A percentile compares a stretch with the other conserved stretches of the same genome.
Conservation (phyloP, 1,139 yeast genomes). For the Barnettozyma hawaiiensis region DNA sequence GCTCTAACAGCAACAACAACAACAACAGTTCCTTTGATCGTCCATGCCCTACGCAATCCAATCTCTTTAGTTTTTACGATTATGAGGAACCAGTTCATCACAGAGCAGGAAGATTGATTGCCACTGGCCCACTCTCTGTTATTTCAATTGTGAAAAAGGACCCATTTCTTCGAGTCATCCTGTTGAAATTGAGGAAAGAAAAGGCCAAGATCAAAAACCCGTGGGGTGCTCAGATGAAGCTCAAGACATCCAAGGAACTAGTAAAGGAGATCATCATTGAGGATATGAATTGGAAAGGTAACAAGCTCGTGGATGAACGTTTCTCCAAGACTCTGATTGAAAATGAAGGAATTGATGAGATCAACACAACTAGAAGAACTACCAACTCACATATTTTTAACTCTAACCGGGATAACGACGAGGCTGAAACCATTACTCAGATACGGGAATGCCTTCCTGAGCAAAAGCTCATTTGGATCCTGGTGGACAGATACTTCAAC, state of each 20-base stretch:
- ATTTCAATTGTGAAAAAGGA: slow-evolving; percentile 41
- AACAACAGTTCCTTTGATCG: neutral
- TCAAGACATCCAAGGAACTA: slow-evolving; percentile 23
- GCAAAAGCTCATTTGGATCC: slow-evolving; percentile 39
- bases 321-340: slow-evolving; percentile 30
- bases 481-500: slow-evolving; percentile 40
- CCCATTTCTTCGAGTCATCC: slow-evolving; percentile 35
- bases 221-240: slow-evolving; percentile 25
- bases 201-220: slow-evolving; percentile 10
- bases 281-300: slow-evolving; percentile 14
- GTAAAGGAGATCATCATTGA: slow-evolving; percentile 22
- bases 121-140: slow-evolving; percentile 27
- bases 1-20: neutral
- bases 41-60: neutral
- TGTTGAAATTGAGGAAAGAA: slow-evolving; percentile 26
- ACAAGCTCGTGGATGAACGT: slow-evolving; percentile 20
- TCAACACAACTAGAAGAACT: slow-evolving; percentile 12
- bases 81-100: slow-evolving; percentile 26
- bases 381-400: slow-evolving; percentile 13
- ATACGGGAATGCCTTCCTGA: slow-evolving; percentile 42
- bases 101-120: slow-evolving; percentile 28
- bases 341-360: slow-evolving; percentile 32
- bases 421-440: slow-evolving; percentile 22
- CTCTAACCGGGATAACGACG: slow-evolving; percentile 16
- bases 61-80: slow-evolving; percentile 26